Conservation (phyloP, 352 stramenopile genomes). For the Globisporangium sylvaticum region DNA sequence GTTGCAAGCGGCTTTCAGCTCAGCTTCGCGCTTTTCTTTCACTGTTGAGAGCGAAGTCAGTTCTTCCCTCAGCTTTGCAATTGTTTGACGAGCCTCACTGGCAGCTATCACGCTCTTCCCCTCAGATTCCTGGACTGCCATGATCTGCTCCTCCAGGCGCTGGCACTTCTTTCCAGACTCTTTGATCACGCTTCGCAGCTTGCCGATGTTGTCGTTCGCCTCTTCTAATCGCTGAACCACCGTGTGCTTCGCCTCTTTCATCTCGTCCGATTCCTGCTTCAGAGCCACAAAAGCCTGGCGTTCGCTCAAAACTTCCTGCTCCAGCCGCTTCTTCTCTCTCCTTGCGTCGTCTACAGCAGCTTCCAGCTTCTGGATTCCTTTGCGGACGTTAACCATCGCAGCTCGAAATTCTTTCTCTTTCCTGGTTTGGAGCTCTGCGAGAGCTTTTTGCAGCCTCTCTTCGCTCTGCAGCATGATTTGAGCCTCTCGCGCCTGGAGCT, state of each 20-base stretch:
- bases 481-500: conserved; percentile 50
- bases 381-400: conserved; percentile 71
- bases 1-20: conserved; percentile 26
- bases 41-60: conserved; percentile 17
- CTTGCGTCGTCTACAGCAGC: conserved; percentile 38
- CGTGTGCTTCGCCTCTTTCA: conserved; percentile 37
- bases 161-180: conserved; percentile 32
- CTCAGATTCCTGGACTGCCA: conserved; percentile 15
- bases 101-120: conserved; percentile 13
- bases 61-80: conserved; percentile 19
- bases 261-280: conserved; percentile 49
- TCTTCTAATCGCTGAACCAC: conserved; percentile 60
- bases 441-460: conserved; percentile 43
- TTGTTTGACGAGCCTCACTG: background rate
- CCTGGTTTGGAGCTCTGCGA: conserved; percentile 55
- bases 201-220: conserved; percentile 63
- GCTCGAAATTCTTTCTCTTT: conserved; percentile 65
- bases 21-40: conserved; percentile 28
- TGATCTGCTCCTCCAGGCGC: conserved; percentile 27
- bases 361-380: conserved; percentile 71
- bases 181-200: conserved; percentile 48
- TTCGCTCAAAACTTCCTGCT: conserved; percentile 48
- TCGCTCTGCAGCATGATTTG: conserved; percentile 46
- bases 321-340: conserved; percentile 43
- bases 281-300: conserved; percentile 49